A percentile compares a stretch with the other conserved stretches of the same genome.
Evolutionary conservation across 2,329 filamentous ascomycete genomes (phyloP).

Genomic region (Teratosphaeria viscida): DNA sequence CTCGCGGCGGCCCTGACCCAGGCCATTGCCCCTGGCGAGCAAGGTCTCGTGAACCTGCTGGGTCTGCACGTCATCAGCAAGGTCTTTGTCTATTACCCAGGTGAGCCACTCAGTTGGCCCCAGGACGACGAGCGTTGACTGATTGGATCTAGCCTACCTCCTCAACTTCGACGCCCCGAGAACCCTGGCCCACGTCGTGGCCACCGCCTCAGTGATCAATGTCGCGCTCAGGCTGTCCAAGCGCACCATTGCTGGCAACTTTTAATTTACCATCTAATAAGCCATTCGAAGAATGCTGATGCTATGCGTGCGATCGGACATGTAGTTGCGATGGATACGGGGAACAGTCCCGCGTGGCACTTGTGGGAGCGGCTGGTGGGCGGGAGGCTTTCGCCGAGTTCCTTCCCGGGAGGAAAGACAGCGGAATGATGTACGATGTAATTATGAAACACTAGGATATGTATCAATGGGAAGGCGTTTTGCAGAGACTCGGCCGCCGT

Average conservation of each 20-base stretch:
- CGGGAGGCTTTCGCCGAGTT: neutral
- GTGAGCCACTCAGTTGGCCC: neutral
- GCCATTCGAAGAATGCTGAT: neutral
- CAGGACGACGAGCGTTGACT: neutral
- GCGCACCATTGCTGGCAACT: slow-evolving; percentile 8
- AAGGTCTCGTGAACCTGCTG: slow-evolving; percentile 19
- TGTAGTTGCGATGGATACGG: neutral
- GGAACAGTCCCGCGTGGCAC: neutral
- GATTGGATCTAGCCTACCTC: slow-evolving; percentile 12
- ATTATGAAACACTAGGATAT: neutral
- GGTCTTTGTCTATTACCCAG: slow-evolving; percentile 15
- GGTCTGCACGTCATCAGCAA: slow-evolving; percentile 22
- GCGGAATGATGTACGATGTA: neutral
- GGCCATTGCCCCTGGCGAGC: slow-evolving; percentile 19
- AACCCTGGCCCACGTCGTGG: slow-evolving; percentile 16
- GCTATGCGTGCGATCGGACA: neutral
- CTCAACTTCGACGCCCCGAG: slow-evolving; percentile 14
- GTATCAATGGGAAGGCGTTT: neutral
- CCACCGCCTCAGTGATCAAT: slow-evolving; percentile 19
- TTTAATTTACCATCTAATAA: neutral
- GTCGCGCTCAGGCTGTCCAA: slow-evolving; percentile 18
- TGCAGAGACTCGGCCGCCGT: neutral
- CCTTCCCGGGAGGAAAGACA: neutral
- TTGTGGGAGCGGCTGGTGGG: neutral
- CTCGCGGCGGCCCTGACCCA: slow-evolving; percentile 18